Base-by-base conservation (phyloP, 2,329 filamentous ascomycete genomes). In the Penicillium sclerotigenum region DNA sequence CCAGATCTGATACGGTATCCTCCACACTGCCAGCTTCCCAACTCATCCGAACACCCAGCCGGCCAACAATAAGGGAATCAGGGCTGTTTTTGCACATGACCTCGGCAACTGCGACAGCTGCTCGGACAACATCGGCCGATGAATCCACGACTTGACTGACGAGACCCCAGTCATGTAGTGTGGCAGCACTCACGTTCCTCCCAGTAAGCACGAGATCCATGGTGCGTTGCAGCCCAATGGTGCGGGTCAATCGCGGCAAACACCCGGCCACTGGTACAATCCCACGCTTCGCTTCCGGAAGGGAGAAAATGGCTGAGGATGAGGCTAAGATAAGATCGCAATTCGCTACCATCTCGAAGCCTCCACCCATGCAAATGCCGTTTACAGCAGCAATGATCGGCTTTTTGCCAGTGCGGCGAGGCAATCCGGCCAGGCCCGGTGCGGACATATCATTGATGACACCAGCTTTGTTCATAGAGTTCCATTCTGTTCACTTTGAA, bases 301-400 rank as follows among this genome's bases (percentile, higher is more conserved):
- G 77, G 1, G 81, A 83, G 67, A 93, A 91, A 26, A 73, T 75
- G 0, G 88, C 87, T 13, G 70, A 66, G 3, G 74, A 68, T 2
- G 80, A 75, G 4, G 71, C 71, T 45, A 67, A 60, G 49, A 91
- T 81, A 54, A 93, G 75, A 75, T 94, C 90, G 60, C 82, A 83
- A 72, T 91, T 90, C 47, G 88, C 77, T 13, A 84, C 80, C 75
- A 91, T 90, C 77, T 93, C 89, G 73, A 89, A 86, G 1, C 88
- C 89, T 51, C 89, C 89, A 34, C 89, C 89, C 43, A 89, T 80
- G 56, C 87, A 89, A 18, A 88, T 77, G 7, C 89, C 89, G 67
- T 91, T 90, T 20, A 92, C 87, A 1, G 89, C 89, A 1, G 86
- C 87, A 28, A 93, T 81, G 53, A 93, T 80, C 6, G 89, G 89